These are phyloP conservation scores for Nakazawaea anatomiae DNA, from an alignment of 805 yeast genomes.

Conservation along the genomic window DNA sequence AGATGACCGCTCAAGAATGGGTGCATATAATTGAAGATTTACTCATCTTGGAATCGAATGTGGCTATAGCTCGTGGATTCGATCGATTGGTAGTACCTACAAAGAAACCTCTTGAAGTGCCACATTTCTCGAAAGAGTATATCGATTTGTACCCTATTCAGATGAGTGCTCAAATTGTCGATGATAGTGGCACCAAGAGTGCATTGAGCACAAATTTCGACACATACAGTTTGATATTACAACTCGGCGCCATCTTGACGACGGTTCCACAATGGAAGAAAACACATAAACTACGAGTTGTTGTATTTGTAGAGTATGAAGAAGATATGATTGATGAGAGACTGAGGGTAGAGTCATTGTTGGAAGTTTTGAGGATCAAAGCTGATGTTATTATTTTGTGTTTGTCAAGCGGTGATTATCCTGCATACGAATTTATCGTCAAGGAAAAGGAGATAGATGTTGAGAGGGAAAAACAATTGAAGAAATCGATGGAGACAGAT, in stretches of 20 bases:
- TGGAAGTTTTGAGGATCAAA: constrained; percentile 75
- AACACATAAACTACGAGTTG: constrained; percentile 68
- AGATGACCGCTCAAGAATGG: constrained; percentile 76
- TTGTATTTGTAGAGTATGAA: constrained; percentile 80
- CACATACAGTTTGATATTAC: constrained; percentile 89
- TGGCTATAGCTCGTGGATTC: constrained; percentile 92
- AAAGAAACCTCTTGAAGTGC: constrained; percentile 24
- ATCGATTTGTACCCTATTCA: constrained; percentile 96
- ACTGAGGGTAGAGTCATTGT: constrained; percentile 51
- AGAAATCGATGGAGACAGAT: constrained; percentile 47
- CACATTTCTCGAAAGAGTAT: constrained; percentile 34
- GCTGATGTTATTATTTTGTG: constrained; percentile 77
- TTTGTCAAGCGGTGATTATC: constrained; percentile 47
- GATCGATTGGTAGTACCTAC: constrained; percentile 60
- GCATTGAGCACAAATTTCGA: constrained; percentile 87
- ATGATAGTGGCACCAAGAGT: constrained; percentile 57
- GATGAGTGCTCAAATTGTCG: constrained; percentile 79
- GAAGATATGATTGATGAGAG: constrained; percentile 69
- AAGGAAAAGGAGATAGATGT: constrained; percentile 50
- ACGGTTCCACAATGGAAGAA: constrained; percentile 93
- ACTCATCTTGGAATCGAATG: constrained; percentile 80
- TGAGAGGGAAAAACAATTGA: constrained; percentile 36
- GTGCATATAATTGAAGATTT: constrained; percentile 89
- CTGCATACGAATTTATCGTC: constrained; percentile 69
- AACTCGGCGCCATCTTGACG: constrained; percentile 85